A percentile compares a stretch with the other conserved stretches of the same genome.
These are phyloP conservation scores for Styphnolobium japonicum DNA, from an alignment of 306 rosid genomes.

Conservation along the genomic window DNA sequence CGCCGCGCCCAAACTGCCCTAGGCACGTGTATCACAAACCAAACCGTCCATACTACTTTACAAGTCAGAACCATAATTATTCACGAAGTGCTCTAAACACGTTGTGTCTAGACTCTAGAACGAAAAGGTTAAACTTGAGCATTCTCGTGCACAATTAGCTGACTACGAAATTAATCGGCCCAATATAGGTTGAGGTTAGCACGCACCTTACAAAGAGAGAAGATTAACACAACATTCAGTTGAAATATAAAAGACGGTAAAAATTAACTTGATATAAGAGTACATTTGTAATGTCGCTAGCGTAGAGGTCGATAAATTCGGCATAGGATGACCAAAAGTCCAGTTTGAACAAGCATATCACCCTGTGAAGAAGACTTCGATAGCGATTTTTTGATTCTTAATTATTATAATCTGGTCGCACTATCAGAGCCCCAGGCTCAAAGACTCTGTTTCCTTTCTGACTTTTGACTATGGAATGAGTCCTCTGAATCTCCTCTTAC, in stretches of 20 bases:
- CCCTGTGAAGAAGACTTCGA: conserved; percentile 12
- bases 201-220: not conserved
- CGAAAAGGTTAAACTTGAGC: not conserved
- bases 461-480: conserved; percentile 21
- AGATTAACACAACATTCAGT: not conserved
- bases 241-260: not conserved
- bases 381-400: not conserved
- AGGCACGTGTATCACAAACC: conserved; percentile 10
- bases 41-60: not conserved
- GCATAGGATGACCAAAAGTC: conserved; percentile 17
- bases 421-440: not conserved
- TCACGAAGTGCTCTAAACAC: not conserved
- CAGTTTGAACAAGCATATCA: not conserved
- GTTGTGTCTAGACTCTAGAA: not conserved
- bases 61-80: not conserved
- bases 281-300: not conserved
- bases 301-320: conserved; percentile 25
- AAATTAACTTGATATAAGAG: not conserved
- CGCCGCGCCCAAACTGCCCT: not conserved
- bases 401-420: not conserved
- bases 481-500: not conserved
- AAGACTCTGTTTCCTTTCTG: not conserved
- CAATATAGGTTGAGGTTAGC: not conserved
- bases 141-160: not conserved
- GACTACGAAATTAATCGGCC: not conserved